Conservation (phyloP, 2,329 filamentous ascomycete genomes). For the Macrophomina phaseolina region DNA sequence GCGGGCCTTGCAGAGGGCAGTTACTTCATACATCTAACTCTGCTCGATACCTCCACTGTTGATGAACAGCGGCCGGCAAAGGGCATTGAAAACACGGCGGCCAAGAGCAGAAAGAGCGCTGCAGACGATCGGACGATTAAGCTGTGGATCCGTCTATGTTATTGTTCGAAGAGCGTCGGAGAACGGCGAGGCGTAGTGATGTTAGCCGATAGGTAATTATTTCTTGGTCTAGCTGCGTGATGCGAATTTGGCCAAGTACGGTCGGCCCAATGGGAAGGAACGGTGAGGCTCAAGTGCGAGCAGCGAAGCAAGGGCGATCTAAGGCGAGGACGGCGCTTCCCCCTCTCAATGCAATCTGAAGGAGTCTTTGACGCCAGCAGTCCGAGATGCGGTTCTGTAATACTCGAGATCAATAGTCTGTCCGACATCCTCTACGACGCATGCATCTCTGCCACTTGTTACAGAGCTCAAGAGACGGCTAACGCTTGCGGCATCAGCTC, state of each 20-base stretch:
- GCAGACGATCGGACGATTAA: neutral
- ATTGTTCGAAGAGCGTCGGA: neutral
- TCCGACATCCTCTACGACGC: neutral
- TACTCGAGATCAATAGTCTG: constrained; percentile 10
- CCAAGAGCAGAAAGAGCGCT: neutral
- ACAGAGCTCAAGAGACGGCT: no score
- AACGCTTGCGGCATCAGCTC: neutral
- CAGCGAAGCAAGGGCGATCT: neutral
- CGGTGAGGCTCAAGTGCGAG: constrained; percentile 3
- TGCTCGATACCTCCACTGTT: neutral
- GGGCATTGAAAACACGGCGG: neutral
- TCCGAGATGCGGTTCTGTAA: constrained; percentile 9
- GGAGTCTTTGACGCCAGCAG: neutral
- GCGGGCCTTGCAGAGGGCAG: constrained; percentile 3
- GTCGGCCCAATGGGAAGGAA: neutral
- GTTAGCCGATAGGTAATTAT: neutral
- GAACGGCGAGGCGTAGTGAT: neutral
- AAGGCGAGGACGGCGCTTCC: neutral
- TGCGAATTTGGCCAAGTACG: neutral
- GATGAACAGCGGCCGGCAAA: neutral
- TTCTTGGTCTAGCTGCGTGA: neutral
- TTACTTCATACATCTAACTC: neutral
- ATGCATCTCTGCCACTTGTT: neutral
- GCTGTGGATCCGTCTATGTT: neutral
- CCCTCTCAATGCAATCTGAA: neutral